Conservation (phyloP, 2,329 filamentous ascomycete genomes). For the Amesomyces nigricolor region DNA sequence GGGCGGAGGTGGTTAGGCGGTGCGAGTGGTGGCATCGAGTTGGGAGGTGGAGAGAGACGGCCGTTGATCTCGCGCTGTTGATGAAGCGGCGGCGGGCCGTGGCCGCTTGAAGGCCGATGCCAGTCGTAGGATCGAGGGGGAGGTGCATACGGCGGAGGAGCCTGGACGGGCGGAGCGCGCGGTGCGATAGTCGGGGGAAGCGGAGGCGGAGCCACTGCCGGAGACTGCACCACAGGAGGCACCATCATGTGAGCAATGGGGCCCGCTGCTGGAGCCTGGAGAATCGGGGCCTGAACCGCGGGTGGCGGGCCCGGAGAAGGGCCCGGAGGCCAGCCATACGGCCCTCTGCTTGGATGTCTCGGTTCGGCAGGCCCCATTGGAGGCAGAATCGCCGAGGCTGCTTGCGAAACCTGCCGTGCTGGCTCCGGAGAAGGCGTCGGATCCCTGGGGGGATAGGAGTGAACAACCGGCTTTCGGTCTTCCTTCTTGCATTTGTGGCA, state of each 20-base stretch:
- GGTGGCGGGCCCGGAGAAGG: constrained; percentile 14
- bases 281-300: constrained; percentile 27
- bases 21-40: constrained; percentile 25
- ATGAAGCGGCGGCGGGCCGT: constrained; percentile 40
- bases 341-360: constrained; percentile 18
- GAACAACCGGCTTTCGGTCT: constrained; percentile 41
- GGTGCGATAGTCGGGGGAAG: constrained; percentile 28
- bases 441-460: constrained; percentile 27
- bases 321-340: constrained; percentile 16
- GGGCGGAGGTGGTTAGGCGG: constrained; percentile 41
- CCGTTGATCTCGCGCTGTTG: constrained; percentile 43
- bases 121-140: constrained; percentile 42
- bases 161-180: constrained; percentile 30
- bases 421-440: constrained; percentile 28
- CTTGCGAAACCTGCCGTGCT: constrained; percentile 20
- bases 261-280: constrained; percentile 28
- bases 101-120: constrained; percentile 46
- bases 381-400: constrained; percentile 18
- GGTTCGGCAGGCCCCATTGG: constrained; percentile 16
- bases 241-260: constrained; percentile 19
- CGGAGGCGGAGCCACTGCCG: constrained; percentile 23
- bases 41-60: constrained; percentile 31
- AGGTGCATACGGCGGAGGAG: constrained; percentile 37
- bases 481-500: constrained; percentile 69
- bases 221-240: constrained; percentile 21